Base-by-base conservation (phyloP, 192 early-diverging fungal genomes). In the Coemansia sp. region DNA sequence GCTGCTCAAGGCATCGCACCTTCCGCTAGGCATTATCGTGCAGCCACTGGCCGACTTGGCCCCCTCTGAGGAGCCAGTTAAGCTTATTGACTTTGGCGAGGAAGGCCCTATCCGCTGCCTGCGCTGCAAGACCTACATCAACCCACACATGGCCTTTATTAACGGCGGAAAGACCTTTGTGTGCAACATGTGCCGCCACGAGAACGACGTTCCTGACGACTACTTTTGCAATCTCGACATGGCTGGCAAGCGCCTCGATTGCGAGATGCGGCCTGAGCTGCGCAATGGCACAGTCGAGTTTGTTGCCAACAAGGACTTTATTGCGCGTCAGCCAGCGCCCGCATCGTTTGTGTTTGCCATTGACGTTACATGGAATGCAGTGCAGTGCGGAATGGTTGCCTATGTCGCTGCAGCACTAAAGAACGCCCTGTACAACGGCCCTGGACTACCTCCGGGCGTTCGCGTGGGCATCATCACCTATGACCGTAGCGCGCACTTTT, bases 191-290 rank as follows among this genome's bases (percentile, higher is more conserved):
- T 99, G 97, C 82, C 75, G 82, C 22, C 90, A 91, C 70, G 90
- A 94, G 58, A 99, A 94, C 74, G 61, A 65, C 68, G 91, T 98
- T 18, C 89, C 94, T 8, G 80, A 89, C 10, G 91, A 95, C 53
- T 95, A 98, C 81, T 98, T 97, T 70, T 91, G 89, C 74, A 95
- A 95, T 76, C 76, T 98, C 47, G 97, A 99, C 74, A 94, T 98
- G 93, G 87, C 68, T 37, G 95, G 95, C 13, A 81, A 91, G 29
- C 89, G 96, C 13, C 84, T 91, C 64, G 97, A 99, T 81, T 59
- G 88, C 16, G 88, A 91, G 27, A 78, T 87, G 66, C 87, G 95
- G 18, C 96, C 96, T 8, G 97, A 99, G 80, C 86, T 99, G 38
- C 80, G 86, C 32, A 86, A 87, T 63, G 97, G 96, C n/a, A 87